A percentile compares a stretch with the other conserved stretches of the same genome.
Evolutionary conservation across 1,284 basidiomycete genomes (phyloP).

Genomic region (Sphagnurus paluster): DNA sequence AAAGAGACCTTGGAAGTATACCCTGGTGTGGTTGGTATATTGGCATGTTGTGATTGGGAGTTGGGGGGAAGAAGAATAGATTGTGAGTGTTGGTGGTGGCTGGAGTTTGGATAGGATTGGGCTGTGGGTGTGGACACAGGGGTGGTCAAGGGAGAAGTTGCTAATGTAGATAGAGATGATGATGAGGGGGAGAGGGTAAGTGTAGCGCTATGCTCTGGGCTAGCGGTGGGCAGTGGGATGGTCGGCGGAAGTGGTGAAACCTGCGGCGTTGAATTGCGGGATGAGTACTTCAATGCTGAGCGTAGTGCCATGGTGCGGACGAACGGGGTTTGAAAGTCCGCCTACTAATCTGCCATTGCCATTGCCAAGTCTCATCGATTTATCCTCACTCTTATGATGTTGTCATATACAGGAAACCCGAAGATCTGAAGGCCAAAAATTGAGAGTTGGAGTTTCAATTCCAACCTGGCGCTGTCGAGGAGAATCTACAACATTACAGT

Average conservation of each 20-base stretch:
- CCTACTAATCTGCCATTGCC: too few species aligned
- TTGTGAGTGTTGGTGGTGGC: conserved; percentile 1
- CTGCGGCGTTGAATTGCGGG: conserved; percentile 30
- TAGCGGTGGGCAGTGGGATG: conserved; percentile 20
- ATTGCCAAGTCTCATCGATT: too few species aligned
- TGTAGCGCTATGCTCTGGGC: conserved; percentile 13
- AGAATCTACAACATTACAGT: too few species aligned
- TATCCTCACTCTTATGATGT: too few species aligned
- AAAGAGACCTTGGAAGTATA: conserved; percentile 85
- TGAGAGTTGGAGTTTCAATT: too few species aligned
- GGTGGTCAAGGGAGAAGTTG: conserved; percentile 18
- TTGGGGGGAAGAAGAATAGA: conserved; percentile 15
- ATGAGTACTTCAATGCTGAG: conserved; percentile 30
- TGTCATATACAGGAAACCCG: too few species aligned
- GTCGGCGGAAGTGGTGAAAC: conserved; percentile 21
- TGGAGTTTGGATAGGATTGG: conserved; percentile 4
- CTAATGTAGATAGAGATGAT: too few species aligned
- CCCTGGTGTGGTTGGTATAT: conserved; percentile 36
- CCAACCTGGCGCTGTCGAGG: too few species aligned
- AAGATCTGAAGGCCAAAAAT: too few species aligned
- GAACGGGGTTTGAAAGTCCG: too few species aligned
- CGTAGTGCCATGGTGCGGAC: conserved; percentile 19
- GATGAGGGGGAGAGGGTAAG: conserved; percentile 6
- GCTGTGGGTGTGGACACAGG: conserved; percentile 15
- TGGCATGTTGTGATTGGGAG: conserved; percentile 12